These are phyloP conservation scores for Trichosporon inkin DNA, from an alignment of 1,284 basidiomycete genomes.

Conservation along the genomic window DNA sequence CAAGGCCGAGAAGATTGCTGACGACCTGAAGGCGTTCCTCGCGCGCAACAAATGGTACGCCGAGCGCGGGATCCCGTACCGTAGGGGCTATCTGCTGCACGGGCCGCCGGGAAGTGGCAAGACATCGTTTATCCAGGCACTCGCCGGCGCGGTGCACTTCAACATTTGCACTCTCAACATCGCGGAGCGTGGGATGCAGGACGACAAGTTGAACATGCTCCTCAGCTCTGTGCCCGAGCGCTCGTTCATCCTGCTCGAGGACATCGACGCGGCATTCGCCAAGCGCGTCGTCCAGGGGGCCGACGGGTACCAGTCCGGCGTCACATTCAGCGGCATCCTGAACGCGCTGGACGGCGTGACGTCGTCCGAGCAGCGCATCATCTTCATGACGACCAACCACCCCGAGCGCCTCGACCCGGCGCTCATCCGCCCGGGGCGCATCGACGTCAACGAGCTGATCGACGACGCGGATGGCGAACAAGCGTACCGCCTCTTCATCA, in stretches of 20 bases:
- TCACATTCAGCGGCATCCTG: conserved; percentile 95
- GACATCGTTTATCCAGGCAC: conserved; percentile 95
- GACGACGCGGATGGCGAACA: conserved; percentile 84
- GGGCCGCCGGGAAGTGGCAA: conserved; percentile 98
- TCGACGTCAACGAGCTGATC: conserved; percentile 79
- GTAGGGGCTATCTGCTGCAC: conserved; percentile 89
- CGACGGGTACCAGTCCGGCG: conserved; percentile 90
- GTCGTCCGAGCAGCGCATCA: conserved; percentile 91
- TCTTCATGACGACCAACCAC: conserved; percentile 99
- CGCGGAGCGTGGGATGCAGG: conserved; percentile 90
- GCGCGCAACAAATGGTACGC: conserved; percentile 88
- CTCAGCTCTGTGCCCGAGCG: conserved; percentile 89
- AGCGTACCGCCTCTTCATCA: conserved; percentile 70
- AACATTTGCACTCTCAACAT: conserved; percentile 96
- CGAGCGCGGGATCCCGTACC: conserved; percentile 94
- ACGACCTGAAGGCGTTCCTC: conserved; percentile 79
- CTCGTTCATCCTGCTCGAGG: conserved; percentile 89
- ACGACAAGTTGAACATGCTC: conserved; percentile 93
- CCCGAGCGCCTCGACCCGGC: conserved; percentile 64
- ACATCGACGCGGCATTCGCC: conserved; percentile 97
- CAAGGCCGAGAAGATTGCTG: conserved; percentile 70
- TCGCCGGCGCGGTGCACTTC: conserved; percentile 86
- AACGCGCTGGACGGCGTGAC: conserved; percentile 98
- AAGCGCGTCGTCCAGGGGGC: conserved; percentile 81
- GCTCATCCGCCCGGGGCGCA: conserved; percentile 88